Evolutionary conservation across 257 asterid species (phyloP), one percentile per base, ranked within the genome.

Genomic region (Nyctanthes arbortristis): DNA sequence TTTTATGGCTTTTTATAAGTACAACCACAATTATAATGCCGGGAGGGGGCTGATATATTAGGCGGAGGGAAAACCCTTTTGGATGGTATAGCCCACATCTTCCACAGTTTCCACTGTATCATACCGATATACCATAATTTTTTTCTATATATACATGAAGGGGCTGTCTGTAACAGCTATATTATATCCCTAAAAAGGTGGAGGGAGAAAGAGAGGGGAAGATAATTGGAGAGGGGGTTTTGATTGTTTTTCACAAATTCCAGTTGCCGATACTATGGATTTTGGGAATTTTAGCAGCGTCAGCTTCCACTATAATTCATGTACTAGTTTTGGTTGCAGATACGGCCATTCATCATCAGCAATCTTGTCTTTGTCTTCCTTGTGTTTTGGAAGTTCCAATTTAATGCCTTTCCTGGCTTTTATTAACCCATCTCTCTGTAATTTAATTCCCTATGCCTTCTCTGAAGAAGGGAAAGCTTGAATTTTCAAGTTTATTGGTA

Each of bases 251-350:
- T 72, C 34, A 63, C 39, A 76, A 78, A 59, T 85, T 65, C 70
- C 59, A 62, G 35, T 20, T 43, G 73, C 47, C 60, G 62, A 57
- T 75, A 75, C 11, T 64, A 81, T 83, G 92, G 82, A 81, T 84
- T 80, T 79, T 75, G 75, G 78, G 49, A 58, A 73, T 66, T 66
- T 63, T 61, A 54, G 63, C 47, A 39, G 75, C 78, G 84, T 80
- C 88, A 83, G 81, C 84, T 82, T 73, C 89, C 85, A 73, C 80
- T 71, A 70, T 70, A 69, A 68, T 61, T 69, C 73, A 67, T 70
- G 61, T 83, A 34, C 68, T 55, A 71, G 59, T 75, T 68, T 78
- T 76, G 43, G 60, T 69, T 76, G 67, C 79, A 64, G 78, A 76
- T 61, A 52, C 84, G 61, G 58, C 73, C 36, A 68, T 73, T 70